Evolutionary conservation across 169 alveolate species (phyloP).

Genomic region (Neospora caninum): DNA sequence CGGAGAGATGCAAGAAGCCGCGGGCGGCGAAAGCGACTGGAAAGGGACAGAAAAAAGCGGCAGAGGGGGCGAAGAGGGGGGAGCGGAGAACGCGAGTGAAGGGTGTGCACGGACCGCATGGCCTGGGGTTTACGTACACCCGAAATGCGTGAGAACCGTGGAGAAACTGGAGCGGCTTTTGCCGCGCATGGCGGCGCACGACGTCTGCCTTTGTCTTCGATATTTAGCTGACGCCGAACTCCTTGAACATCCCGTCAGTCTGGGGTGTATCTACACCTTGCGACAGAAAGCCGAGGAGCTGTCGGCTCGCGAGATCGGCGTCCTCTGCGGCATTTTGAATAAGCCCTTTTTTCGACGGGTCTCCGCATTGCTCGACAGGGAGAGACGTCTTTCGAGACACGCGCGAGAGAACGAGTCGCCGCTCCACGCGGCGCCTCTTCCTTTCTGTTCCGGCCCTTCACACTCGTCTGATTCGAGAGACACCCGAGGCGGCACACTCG

Average conservation of each 20-base stretch:
- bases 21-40: not conserved
- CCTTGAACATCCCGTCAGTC: not conserved
- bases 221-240: not conserved
- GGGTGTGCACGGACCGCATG: not conserved
- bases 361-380: not conserved
- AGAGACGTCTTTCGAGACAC: not conserved
- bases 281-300: not conserved
- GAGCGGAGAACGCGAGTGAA: not conserved
- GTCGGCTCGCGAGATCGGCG: not conserved
- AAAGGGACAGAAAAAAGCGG: not conserved
- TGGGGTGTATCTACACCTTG: not conserved
- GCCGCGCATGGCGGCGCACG: conserved; percentile 16
- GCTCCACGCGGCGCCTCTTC: too few relatives aligned
- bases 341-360: not conserved
- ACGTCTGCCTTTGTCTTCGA: not conserved
- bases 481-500: too few relatives aligned
- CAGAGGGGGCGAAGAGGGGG: not conserved
- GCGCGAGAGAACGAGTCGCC: too few relatives aligned
- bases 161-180: not conserved
- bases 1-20: not conserved
- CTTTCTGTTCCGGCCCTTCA: too few relatives aligned
- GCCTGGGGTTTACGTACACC: conserved; percentile 11
- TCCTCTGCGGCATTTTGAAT: not conserved
- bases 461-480: too few relatives aligned
- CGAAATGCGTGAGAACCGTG: not conserved